A percentile compares a stretch with the other conserved stretches of the same genome.
phyloP scores from a whole-genome alignment of 345 rosid genomes.

The Cardiospermum halicacabum region DNA sequence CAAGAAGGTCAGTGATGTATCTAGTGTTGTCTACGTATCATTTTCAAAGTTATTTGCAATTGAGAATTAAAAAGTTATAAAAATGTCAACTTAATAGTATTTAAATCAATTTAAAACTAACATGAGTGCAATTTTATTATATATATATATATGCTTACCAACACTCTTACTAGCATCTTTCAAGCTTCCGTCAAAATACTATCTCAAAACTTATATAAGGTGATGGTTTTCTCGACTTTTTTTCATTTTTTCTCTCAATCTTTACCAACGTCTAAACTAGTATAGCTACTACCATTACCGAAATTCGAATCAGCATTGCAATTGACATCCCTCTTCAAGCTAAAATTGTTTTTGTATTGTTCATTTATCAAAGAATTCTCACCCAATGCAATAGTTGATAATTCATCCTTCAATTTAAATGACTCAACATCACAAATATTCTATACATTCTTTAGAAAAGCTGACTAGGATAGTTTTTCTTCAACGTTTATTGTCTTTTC shows the following conservation, averaged over 20 bases:
- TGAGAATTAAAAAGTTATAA: constrained; percentile 34
- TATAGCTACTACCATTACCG: constrained; percentile 42
- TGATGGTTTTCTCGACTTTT: constrained; percentile 66
- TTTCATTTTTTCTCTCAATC: constrained; percentile 50
- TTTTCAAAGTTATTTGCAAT: constrained; percentile 94
- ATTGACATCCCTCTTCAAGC: constrained; percentile 33
- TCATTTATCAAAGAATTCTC: constrained; percentile 24
- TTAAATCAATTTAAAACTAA: neutral
- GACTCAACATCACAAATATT: constrained; percentile 22
- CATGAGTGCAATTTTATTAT: neutral
- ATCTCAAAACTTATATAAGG: constrained; percentile 66
- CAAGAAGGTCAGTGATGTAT: constrained; percentile 95
- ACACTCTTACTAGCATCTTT: constrained; percentile 92
- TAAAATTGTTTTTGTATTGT: constrained; percentile 25
- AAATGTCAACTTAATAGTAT: constrained; percentile 7
- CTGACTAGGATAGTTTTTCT: constrained; percentile 29
- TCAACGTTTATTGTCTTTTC: constrained; percentile 32
- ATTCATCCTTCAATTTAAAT: constrained; percentile 18
- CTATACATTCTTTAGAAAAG: constrained; percentile 25
- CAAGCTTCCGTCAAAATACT: constrained; percentile 78
- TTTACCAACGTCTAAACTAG: constrained; percentile 29
- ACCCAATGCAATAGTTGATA: constrained; percentile 19
- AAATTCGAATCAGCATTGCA: constrained; percentile 36
- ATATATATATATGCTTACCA: constrained; percentile 58
- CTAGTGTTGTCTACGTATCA: constrained; percentile 89